Percentiles rank a stretch among this genome's conserved stretches.
Conservation (phyloP, 768 basidiomycete genomes). For the Serendipita indica region DNA sequence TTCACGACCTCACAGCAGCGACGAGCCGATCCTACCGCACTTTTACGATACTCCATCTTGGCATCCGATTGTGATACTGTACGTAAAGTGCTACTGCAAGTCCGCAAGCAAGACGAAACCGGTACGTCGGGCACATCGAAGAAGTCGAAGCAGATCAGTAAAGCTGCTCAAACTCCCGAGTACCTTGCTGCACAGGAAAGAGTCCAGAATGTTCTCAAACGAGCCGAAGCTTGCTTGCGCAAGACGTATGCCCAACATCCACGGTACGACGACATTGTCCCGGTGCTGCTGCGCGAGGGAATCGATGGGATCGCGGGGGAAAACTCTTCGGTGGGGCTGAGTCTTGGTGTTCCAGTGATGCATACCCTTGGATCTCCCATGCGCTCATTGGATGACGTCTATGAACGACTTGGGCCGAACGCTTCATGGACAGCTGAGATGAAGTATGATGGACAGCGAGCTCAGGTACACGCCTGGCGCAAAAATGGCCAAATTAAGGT, state of each 20-base stretch:
- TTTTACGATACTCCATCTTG: neutral
- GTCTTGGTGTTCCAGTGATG: constrained; percentile 60
- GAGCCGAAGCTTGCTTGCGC: constrained; percentile 51
- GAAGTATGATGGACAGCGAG: constrained; percentile 82
- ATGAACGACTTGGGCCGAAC: constrained; percentile 41
- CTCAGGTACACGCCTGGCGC: constrained; percentile 52
- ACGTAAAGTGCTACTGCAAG: constrained; percentile 15
- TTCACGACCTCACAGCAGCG: constrained; percentile 31
- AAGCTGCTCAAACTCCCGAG: constrained; percentile 22
- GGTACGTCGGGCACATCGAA: constrained; percentile 14
- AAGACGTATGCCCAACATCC: constrained; percentile 67
- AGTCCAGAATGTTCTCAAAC: constrained; percentile 8
- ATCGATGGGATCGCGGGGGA: constrained; percentile 48
- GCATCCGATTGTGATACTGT: neutral
- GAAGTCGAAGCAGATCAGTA: constrained; percentile 21
- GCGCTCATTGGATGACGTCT: constrained; percentile 73
- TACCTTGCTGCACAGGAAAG: constrained; percentile 23
- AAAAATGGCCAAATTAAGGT: constrained; percentile 26
- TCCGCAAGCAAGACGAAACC: neutral
- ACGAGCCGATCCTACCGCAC: neutral
- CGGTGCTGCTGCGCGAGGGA: constrained; percentile 44
- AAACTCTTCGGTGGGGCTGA: constrained; percentile 50
- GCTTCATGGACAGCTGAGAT: constrained; percentile 72
- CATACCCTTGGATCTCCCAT: constrained; percentile 80
- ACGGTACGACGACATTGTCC: constrained; percentile 53